Percentiles rank a stretch among this genome's conserved stretches.
Evolutionary conservation across 169 alveolate genomes (phyloP).

Genomic region (Cryptosporidium baileyi): DNA sequence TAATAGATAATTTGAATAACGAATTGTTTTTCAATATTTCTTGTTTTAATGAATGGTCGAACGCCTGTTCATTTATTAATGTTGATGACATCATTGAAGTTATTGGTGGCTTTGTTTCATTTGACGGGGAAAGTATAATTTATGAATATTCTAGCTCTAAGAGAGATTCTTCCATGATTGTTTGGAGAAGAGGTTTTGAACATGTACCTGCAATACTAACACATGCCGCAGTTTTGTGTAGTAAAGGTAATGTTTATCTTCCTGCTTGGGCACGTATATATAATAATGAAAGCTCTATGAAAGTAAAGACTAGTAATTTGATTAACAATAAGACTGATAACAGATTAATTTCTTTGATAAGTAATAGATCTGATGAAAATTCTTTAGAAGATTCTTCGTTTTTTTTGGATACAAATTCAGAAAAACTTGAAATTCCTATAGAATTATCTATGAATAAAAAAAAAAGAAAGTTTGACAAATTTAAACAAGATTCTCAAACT

Average conservation of each 20-base stretch:
- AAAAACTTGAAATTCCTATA: background rate
- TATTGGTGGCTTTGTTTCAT: conserved; percentile 36
- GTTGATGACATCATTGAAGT: conserved; percentile 23
- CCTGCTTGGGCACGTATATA: conserved; percentile 70
- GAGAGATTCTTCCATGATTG: conserved; percentile 60
- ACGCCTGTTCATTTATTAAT: conserved; percentile 50
- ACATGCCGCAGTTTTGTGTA: conserved; percentile 70
- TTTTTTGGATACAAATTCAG: background rate
- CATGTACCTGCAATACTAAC: conserved; percentile 67
- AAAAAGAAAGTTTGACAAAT: background rate
- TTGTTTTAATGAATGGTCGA: conserved; percentile 56
- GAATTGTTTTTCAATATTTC: background rate
- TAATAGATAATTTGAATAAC: background rate
- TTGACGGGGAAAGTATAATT: background rate
- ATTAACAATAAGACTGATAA: background rate
- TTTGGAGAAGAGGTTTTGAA: conserved; percentile 63
- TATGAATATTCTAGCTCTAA: conserved; percentile 3
- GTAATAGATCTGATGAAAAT: background rate
- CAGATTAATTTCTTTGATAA: background rate
- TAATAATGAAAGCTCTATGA: background rate
- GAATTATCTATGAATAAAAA: background rate
- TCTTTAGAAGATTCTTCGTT: background rate
- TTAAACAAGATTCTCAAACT: background rate
- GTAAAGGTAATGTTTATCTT: conserved; percentile 60
- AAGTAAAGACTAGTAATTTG: background rate